These are phyloP conservation scores for Herpetospermum pedunculosum DNA, from an alignment of 306 rosid genomes.

Conservation along the genomic window DNA sequence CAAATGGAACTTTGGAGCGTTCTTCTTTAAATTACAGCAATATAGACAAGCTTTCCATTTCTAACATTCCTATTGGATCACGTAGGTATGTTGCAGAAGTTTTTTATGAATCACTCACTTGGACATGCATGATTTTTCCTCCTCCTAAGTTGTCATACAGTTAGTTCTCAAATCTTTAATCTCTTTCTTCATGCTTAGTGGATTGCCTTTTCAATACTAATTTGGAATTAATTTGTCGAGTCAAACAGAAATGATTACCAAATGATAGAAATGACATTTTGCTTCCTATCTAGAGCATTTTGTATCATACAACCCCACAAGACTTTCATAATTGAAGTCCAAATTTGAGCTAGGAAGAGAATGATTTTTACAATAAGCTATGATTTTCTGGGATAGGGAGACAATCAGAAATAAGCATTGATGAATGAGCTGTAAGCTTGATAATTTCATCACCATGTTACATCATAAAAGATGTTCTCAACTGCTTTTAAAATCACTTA, in stretches of 20 bases:
- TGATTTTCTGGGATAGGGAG: neutral
- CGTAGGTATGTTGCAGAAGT: constrained; percentile 34
- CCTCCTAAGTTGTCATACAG: neutral
- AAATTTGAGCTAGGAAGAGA: neutral
- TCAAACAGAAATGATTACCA: neutral
- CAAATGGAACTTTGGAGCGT: constrained; percentile 58
- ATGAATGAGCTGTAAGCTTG: neutral
- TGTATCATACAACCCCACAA: neutral
- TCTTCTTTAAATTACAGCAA: constrained; percentile 51
- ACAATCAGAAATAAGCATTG: neutral
- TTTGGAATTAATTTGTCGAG: neutral
- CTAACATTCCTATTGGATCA: constrained; percentile 80
- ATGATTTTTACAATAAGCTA: neutral
- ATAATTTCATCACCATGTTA: neutral
- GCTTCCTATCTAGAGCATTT: neutral
- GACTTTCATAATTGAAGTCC: neutral
- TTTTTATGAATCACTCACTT: neutral
- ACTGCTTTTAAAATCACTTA: neutral
- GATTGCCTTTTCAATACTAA: neutral
- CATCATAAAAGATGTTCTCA: neutral
- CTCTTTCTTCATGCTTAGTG: neutral
- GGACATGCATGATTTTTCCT: neutral
- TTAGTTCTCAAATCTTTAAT: neutral
- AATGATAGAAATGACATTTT: neutral
- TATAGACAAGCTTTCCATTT: constrained; percentile 87